Percentiles rank a stretch among this genome's conserved stretches.
These are phyloP conservation scores for Trametes versicolor DNA, from an alignment of 1,284 basidiomycete species.

Conservation along the genomic window DNA sequence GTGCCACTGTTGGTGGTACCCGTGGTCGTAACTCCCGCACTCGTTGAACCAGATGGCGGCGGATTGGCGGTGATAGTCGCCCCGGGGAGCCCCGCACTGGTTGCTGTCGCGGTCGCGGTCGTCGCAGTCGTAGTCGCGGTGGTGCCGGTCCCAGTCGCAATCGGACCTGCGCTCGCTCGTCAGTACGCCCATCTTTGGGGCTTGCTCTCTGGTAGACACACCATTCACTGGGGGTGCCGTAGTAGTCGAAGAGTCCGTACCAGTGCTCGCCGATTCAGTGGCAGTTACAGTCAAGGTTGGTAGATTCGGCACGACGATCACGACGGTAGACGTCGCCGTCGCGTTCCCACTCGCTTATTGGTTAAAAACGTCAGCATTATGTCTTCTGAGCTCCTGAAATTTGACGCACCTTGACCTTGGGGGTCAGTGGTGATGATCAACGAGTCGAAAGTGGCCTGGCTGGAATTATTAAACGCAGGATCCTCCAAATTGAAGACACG, in stretches of 20 bases:
- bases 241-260: not conserved
- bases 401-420: constrained; percentile 24
- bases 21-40: not conserved
- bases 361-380: not conserved
- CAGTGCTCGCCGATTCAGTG: not conserved
- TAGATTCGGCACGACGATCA: not conserved
- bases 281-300: constrained; percentile 9
- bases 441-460: constrained; percentile 45
- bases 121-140: not conserved
- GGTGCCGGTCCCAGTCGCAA: not conserved
- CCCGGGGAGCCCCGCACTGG: not conserved
- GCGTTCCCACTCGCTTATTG: not conserved
- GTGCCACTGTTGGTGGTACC: not conserved
- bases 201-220: not conserved
- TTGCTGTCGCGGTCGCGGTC: not conserved
- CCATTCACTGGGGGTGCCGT: not conserved
- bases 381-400: not conserved
- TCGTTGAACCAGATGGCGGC: not conserved
- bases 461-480: constrained; percentile 34
- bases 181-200: not conserved
- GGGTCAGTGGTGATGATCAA: constrained; percentile 37
- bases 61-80: not conserved
- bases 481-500: constrained; percentile 45
- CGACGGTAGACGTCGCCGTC: not conserved
- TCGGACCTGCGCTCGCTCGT: not conserved